Base-by-base conservation (phyloP, 495 filamentous ascomycete genomes). In the Xylaria palmicola region DNA sequence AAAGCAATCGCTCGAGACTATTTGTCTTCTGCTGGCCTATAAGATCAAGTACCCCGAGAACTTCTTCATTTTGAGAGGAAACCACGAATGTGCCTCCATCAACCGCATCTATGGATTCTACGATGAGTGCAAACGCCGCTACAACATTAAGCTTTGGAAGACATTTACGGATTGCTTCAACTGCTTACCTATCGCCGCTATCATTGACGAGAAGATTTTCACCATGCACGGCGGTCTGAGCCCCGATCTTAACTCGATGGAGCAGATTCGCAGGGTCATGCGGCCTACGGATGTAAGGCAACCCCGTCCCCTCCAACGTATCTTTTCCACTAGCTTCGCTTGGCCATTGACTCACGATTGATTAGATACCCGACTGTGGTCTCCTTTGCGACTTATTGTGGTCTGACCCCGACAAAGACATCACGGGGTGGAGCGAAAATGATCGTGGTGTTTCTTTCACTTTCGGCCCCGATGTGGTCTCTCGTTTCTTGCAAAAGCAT, bases 31-130 rank as follows among this genome's bases (percentile, higher is more conserved):
- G 53, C 86, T 98, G 10, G 94, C 94, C 15, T 98, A 98, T 85
- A 98, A 98, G 86, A 98, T 98, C 84, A 98, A 98, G 81, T 98
- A 97, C 74, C 94, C 94, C 37, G 94, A 98, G 82, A 98, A 98
- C 83, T 98, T 98, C 85, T 98, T 98, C 82, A 90, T 98, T 68
- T 85, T 98, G 45, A 90, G 94, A 65, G 94, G 94, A 58, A 98
- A 98, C 85, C 94, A 98, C 81, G 94, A 98, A 75, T 98, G 94
- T 79, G 94, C 94, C 24, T 97, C 94, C 20, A 98, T 98, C 83
- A 98, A 98, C 81, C 95, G 94, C 76, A 98, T 98, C 78, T 98
- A 98, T 68, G 94, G 94, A 43, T 98, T 98, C 82, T 98, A 98
- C 81, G 94, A 98, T 73, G 94, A 98, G 77, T 98, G 94, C 86